Evolutionary conservation across 1,284 basidiomycete species (phyloP).

Genomic region (Malassezia equina): DNA sequence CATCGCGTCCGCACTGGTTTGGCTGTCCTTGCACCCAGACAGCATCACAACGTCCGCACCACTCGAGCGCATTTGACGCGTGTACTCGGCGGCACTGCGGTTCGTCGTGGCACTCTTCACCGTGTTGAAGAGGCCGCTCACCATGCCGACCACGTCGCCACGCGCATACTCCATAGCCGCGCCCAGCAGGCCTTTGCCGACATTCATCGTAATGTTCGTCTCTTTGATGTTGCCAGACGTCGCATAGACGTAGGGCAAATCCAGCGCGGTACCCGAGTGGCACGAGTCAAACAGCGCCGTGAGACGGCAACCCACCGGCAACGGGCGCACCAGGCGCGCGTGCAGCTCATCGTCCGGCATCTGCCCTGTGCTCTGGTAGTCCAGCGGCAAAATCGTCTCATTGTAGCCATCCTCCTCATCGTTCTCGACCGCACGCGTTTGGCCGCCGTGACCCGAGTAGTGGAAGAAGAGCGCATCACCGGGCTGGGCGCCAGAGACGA

Average conservation of each 20-base stretch:
- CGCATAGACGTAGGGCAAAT: conserved; percentile 56
- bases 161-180: conserved; percentile 63
- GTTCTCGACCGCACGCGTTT: conserved; percentile 40
- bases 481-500: conserved; percentile 36
- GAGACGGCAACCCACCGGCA: conserved; percentile 39
- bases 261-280: conserved; percentile 46
- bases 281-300: conserved; percentile 43
- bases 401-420: conserved; percentile 48
- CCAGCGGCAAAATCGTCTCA: conserved; percentile 47
- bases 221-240: conserved; percentile 89
- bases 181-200: conserved; percentile 42
- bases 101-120: conserved; percentile 49
- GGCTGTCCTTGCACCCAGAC: conserved; percentile 75
- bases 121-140: conserved; percentile 49
- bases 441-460: conserved; percentile 45
- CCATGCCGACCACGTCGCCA: conserved; percentile 62
- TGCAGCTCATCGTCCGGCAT: conserved; percentile 48
- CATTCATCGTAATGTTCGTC: conserved; percentile 55
- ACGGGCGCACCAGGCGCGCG: conserved; percentile 40
- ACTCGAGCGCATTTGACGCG: conserved; percentile 64
- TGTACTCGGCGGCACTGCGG: conserved; percentile 58
- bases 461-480: conserved; percentile 48
- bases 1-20: conserved; percentile 79
- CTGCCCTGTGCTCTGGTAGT: conserved; percentile 41
- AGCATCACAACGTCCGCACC: conserved; percentile 59